Percentiles rank a stretch among this genome's conserved stretches.
Evolutionary conservation across 345 rosid species (phyloP).

Genomic region (Linum usitatissimum): DNA sequence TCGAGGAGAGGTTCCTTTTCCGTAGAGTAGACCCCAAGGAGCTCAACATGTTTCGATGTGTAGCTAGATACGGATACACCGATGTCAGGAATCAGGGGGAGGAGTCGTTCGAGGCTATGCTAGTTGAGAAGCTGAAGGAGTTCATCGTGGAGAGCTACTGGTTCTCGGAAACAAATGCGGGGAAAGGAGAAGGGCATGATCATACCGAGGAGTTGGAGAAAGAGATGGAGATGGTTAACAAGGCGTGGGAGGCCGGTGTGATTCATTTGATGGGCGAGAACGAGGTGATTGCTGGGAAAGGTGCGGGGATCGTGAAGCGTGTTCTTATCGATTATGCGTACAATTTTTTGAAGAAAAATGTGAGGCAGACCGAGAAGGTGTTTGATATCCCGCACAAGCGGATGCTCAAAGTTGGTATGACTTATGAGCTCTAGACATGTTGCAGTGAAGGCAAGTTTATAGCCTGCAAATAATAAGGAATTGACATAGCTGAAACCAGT

Average conservation of each 20-base stretch:
- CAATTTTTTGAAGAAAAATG: constrained; percentile 6
- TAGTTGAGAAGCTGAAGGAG: constrained; percentile 25
- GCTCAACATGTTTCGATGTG: constrained; percentile 8
- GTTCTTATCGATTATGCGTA: constrained; percentile 7
- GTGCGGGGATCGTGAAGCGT: constrained; percentile 1
- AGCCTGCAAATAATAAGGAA: no score
- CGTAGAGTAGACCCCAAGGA: constrained; percentile 5
- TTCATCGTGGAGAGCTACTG: constrained; percentile 10
- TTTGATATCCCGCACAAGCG: constrained; percentile 7
- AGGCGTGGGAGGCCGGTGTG: neutral
- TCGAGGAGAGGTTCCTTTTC: constrained; percentile 12
- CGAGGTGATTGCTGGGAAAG: constrained; percentile 4
- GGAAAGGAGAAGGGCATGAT: neutral
- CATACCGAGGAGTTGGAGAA: neutral
- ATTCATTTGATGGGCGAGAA: constrained; percentile 9
- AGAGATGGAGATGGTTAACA: neutral
- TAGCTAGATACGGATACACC: constrained; percentile 29
- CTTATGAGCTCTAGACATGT: constrained; percentile 1
- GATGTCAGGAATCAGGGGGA: constrained; percentile 20
- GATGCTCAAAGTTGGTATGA: constrained; percentile 10
- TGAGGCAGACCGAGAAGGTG: constrained; percentile 9
- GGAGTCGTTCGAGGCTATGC: constrained; percentile 22
- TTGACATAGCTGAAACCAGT: no score
- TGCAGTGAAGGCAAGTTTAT: no score
- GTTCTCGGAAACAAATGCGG: neutral